phyloP scores from a whole-genome alignment of 2,329 filamentous ascomycete genomes.

The Paracamarosporium sp. region DNA sequence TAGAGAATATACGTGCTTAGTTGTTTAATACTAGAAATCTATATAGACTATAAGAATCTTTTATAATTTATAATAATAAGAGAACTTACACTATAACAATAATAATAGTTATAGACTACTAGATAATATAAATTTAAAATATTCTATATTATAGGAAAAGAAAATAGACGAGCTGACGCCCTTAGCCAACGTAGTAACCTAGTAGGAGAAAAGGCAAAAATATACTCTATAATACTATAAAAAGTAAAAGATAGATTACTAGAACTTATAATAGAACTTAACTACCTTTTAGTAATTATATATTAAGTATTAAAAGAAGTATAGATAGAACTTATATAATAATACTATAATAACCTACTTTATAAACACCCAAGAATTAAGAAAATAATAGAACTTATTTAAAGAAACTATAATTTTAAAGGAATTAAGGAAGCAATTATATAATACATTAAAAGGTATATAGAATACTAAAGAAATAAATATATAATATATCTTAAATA shows the following conservation, averaged over 20 bases:
- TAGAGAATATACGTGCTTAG: constrained; percentile 1
- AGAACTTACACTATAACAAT: constrained; percentile 1
- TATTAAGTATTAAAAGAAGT: too few species aligned
- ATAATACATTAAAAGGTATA: neutral
- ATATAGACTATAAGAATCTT: neutral
- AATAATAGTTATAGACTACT: neutral
- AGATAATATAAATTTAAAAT: constrained; percentile 1
- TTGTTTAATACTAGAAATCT: constrained; percentile 1
- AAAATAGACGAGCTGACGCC: too few species aligned
- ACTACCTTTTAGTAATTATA: too few species aligned
- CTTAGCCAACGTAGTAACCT: too few species aligned
- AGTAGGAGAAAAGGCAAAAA: too few species aligned
- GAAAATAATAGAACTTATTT: neutral
- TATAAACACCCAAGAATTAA: neutral
- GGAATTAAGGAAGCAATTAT: too few species aligned
- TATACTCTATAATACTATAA: too few species aligned
- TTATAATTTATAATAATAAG: neutral
- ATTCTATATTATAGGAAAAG: neutral
- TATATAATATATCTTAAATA: neutral
- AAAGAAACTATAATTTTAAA: too few species aligned
- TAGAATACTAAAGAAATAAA: neutral
- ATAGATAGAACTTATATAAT: too few species aligned
- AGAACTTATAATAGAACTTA: too few species aligned
- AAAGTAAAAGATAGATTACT: too few species aligned
- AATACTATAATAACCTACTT: neutral